Evolutionary conservation across 805 yeast genomes (phyloP).

Genomic region (Ogataea thermomethanolica): DNA sequence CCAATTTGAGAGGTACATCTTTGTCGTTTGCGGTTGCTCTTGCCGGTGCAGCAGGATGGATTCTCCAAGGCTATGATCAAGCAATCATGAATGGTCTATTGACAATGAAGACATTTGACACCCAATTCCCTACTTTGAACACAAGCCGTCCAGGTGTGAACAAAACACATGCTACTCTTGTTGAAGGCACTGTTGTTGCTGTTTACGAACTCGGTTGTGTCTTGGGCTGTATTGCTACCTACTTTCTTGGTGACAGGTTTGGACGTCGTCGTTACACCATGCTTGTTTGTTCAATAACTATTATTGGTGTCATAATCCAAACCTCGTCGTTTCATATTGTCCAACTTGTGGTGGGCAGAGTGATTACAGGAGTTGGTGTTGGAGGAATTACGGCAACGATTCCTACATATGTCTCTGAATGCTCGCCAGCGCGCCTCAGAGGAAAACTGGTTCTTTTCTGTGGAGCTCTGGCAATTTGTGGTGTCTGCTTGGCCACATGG

Average conservation of each 20-base stretch:
- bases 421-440: constrained; percentile 56
- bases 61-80: constrained; percentile 39
- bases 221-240: background rate
- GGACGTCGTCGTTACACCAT: background rate
- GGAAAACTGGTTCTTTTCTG: constrained; percentile 39
- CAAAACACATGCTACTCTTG: constrained; percentile 7
- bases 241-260: background rate
- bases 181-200: background rate
- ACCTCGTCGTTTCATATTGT: background rate
- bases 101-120: constrained; percentile 4
- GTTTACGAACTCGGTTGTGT: background rate
- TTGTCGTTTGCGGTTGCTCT: constrained; percentile 1
- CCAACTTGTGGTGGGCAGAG: constrained; percentile 27
- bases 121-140: constrained; percentile 1
- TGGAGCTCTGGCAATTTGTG: constrained; percentile 43
- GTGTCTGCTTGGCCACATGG: constrained; percentile 22
- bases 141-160: background rate
- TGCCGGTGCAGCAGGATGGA: constrained; percentile 3
- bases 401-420: constrained; percentile 62
- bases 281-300: background rate
- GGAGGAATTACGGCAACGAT: constrained; percentile 64
- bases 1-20: background rate
- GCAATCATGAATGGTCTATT: constrained; percentile 41
- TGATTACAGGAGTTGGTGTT: constrained; percentile 59
- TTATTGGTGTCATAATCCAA: background rate